phyloP scores from a whole-genome alignment of 2,329 filamentous ascomycete species.

The Chlorencoelia australis region DNA sequence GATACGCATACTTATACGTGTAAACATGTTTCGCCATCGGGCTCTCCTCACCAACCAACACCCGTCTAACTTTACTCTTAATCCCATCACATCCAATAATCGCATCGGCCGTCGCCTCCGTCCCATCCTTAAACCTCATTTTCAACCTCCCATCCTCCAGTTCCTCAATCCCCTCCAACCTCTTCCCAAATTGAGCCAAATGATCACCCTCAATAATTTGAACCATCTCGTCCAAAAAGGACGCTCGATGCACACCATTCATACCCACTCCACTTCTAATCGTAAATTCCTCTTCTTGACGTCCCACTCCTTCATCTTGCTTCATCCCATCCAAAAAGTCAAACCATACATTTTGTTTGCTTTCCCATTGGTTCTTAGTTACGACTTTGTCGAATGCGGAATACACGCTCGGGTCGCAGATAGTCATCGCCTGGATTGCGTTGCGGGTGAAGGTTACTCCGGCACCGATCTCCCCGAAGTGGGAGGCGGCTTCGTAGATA shows the following conservation, averaged over 20 bases:
- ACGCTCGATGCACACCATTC: conserved; percentile 3
- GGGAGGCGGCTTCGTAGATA: conserved; percentile 15
- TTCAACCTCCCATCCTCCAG: background rate
- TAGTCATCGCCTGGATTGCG: conserved; percentile 8
- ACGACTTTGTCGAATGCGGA: background rate
- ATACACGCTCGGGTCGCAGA: background rate
- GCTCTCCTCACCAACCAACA: conserved; percentile 37
- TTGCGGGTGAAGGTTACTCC: conserved; percentile 16
- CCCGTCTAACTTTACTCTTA: conserved; percentile 42
- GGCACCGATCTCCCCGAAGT: conserved; percentile 16
- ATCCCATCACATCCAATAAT: conserved; percentile 57
- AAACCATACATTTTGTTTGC: conserved; percentile 15
- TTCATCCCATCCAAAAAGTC: conserved; percentile 4
- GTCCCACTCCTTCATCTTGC: no score
- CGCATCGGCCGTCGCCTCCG: conserved; percentile 29
- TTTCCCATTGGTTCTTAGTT: background rate
- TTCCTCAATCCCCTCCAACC: background rate
- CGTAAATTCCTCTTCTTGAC: no score
- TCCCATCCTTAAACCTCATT: conserved; percentile 2
- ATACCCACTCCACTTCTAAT: background rate
- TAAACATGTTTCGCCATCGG: conserved; percentile 30
- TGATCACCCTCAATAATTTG: conserved; percentile 1
- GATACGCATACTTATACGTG: conserved; percentile 50
- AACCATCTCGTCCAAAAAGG: conserved; percentile 3
- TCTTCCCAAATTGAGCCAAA: conserved; percentile 2